A percentile compares a stretch with the other conserved stretches of the same genome.
These are phyloP conservation scores for Ambrosia trifida DNA, from an alignment of 129 eudicot genomes.

Conservation along the genomic window DNA sequence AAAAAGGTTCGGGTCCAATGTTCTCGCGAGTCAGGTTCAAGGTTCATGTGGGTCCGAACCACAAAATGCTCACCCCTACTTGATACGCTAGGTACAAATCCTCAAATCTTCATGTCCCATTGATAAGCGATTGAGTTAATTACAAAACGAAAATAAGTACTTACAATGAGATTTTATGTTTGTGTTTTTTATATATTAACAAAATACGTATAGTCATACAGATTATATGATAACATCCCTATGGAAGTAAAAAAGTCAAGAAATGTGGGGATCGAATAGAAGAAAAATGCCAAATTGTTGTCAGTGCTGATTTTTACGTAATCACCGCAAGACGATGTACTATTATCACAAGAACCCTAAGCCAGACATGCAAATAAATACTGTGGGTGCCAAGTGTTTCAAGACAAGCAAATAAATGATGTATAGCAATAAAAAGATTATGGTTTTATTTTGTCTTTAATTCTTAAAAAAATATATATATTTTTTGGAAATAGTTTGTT, in stretches of 20 bases:
- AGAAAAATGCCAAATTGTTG: slow-evolving; percentile 21
- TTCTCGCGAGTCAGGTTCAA: too few relatives aligned
- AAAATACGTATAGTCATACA: not conserved
- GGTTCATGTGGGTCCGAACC: too few relatives aligned
- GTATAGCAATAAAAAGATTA: not conserved
- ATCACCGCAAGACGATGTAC: slow-evolving; percentile 21
- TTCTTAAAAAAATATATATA: not conserved
- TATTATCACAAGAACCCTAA: slow-evolving; percentile 28
- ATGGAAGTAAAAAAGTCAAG: slow-evolving; percentile 9
- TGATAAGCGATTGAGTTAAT: too few relatives aligned
- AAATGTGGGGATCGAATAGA: slow-evolving; percentile 12
- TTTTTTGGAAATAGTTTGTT: not conserved
- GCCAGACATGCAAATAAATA: slow-evolving; percentile 35
- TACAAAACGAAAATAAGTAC: too few relatives aligned
- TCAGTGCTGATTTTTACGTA: slow-evolving; percentile 18
- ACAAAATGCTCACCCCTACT: too few relatives aligned
- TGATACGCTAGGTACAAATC: too few relatives aligned
- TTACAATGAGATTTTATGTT: not conserved
- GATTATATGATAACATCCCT: not conserved
- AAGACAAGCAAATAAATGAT: slow-evolving; percentile 29
- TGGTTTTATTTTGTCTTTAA: not conserved
- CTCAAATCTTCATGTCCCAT: too few relatives aligned
- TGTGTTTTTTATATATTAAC: not conserved
- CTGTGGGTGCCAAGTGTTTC: slow-evolving; percentile 43
- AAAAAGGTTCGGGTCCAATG: too few relatives aligned